Evolutionary conservation across 176 grass and related monocot genomes (phyloP).

Genomic region (Eleusine coracana): DNA sequence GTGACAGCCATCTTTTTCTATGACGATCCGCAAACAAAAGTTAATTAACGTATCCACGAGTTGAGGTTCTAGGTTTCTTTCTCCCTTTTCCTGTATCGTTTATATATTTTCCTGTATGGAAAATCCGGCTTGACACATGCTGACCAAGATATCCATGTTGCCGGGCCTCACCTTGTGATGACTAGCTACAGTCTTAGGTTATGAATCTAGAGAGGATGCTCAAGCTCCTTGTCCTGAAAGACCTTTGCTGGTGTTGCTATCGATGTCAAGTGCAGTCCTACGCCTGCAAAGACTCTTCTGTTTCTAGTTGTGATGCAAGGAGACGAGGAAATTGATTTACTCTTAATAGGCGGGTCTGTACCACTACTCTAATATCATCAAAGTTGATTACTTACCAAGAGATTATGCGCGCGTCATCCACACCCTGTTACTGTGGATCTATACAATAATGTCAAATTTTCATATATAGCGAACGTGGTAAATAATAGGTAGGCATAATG

Average conservation of each 20-base stretch:
- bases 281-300: not conserved
- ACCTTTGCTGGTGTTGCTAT: not conserved
- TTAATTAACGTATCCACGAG: constrained; percentile 13
- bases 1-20: constrained; percentile 25
- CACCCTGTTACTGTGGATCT: not conserved
- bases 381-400: not conserved
- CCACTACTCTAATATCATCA: not conserved
- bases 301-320: not conserved
- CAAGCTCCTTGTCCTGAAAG: not conserved
- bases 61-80: not conserved
- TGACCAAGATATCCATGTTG: not conserved
- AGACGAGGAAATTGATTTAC: not conserved
- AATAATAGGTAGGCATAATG: too few species aligned
- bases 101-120: not conserved
- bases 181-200: not conserved
- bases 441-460: not conserved
- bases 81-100: not conserved
- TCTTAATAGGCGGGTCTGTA: not conserved
- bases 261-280: not conserved
- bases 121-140: not conserved
- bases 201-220: not conserved
- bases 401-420: not conserved
- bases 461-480: not conserved
- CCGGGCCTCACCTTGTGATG: not conserved
- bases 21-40: not conserved